These are phyloP conservation scores for Kwoniella dejecticola DNA, from an alignment of 768 basidiomycete genomes.

Conservation along the genomic window DNA sequence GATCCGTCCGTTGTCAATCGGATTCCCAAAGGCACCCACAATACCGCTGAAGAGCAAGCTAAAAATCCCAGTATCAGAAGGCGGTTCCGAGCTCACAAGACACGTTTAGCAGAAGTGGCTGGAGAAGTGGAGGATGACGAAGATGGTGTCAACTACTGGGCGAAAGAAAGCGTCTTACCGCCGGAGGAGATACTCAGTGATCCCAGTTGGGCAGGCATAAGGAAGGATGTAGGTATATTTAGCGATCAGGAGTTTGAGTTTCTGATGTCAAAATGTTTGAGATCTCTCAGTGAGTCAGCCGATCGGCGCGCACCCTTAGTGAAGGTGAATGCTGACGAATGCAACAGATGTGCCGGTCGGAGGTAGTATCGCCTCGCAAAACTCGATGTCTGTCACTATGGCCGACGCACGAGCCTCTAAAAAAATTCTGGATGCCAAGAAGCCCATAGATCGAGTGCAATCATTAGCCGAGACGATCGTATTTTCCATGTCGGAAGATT, in stretches of 20 bases:
- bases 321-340: slow-evolving; percentile 2
- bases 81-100: slow-evolving; percentile 31
- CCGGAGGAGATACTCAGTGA: slow-evolving; percentile 31
- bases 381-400: slow-evolving; percentile 48
- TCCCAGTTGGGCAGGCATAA: slow-evolving; percentile 49
- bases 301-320: background rate
- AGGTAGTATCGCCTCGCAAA: slow-evolving; percentile 47
- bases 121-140: slow-evolving; percentile 44
- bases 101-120: slow-evolving; percentile 37
- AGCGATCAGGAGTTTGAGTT: slow-evolving; percentile 79
- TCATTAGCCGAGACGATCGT: slow-evolving; percentile 83
- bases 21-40: slow-evolving; percentile 45
- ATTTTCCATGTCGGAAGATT: slow-evolving; percentile 85
- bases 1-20: slow-evolving; percentile 69
- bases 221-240: slow-evolving; percentile 70
- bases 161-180: slow-evolving; percentile 32
- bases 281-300: slow-evolving; percentile 53
- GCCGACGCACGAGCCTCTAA: slow-evolving; percentile 71
- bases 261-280: slow-evolving; percentile 84
- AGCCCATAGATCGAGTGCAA: slow-evolving; percentile 59
- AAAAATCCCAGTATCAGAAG: slow-evolving; percentile 31
- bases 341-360: slow-evolving; percentile 54
- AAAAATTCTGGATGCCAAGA: slow-evolving; percentile 66
- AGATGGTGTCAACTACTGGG: slow-evolving; percentile 44
- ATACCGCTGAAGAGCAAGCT: slow-evolving; percentile 43